Evolutionary conservation across 495 filamentous ascomycete species (phyloP).

Genomic region (Rhypophila decipiens): DNA sequence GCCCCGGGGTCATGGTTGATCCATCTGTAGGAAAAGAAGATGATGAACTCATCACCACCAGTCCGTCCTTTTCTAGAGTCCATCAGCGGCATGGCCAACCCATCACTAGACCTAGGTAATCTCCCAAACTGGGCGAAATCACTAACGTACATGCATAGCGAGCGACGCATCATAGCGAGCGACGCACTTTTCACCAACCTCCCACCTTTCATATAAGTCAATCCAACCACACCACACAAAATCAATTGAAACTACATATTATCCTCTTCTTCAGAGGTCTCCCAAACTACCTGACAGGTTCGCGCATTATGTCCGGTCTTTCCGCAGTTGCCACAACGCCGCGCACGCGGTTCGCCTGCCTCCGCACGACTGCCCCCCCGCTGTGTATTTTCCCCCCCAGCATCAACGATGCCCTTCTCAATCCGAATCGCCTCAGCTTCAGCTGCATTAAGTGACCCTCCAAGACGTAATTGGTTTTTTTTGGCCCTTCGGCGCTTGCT

Average conservation of each 20-base stretch:
- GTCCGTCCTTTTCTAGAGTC: no score
- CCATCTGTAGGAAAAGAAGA: conserved; percentile 26
- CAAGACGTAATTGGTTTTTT: not conserved
- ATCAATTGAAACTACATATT: conserved; percentile 3
- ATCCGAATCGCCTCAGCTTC: not conserved
- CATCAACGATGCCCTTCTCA: not conserved
- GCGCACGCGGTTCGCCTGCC: not conserved
- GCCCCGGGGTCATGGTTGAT: conserved; percentile 7
- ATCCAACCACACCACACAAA: not conserved
- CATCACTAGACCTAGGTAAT: conserved; percentile 17
- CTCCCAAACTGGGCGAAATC: conserved; percentile 15
- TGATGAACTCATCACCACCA: conserved; percentile 12
- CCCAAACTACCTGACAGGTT: conserved; percentile 5
- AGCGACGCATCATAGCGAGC: no score
- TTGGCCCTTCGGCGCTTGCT: conserved; percentile 8
- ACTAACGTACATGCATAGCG: not conserved
- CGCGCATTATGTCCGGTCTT: not conserved
- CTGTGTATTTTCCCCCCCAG: not conserved
- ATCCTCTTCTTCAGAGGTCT: conserved; percentile 3
- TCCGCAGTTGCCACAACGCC: conserved; percentile 2
- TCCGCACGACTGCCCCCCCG: conserved; percentile 1
- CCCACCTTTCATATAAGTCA: not conserved
- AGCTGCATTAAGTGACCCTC: conserved; percentile 6
- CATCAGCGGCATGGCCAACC: no score
- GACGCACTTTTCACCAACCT: not conserved